These are phyloP conservation scores for Piper longum DNA, from an alignment of 164 flowering plant species.

Conservation along the genomic window DNA sequence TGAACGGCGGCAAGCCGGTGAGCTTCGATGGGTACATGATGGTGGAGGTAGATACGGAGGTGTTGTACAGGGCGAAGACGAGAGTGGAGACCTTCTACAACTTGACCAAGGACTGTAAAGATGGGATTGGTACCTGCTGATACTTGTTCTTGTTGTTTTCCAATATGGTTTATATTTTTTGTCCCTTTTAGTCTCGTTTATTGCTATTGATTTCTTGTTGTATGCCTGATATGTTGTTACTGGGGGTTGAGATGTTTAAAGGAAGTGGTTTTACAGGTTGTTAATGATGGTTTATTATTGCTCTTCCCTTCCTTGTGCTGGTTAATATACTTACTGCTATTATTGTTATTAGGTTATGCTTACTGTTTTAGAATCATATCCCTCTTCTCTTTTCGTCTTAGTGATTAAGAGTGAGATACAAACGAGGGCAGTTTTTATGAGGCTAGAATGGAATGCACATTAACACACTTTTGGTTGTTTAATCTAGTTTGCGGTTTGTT, in stretches of 20 bases:
- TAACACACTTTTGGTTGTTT: too few species aligned
- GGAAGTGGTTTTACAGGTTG: neutral
- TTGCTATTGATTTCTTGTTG: slow-evolving; percentile 1
- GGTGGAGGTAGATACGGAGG: slow-evolving; percentile 91
- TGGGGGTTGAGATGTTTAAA: neutral
- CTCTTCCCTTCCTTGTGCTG: slow-evolving; percentile 1
- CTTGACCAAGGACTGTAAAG: slow-evolving; percentile 88
- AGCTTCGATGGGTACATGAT: slow-evolving; percentile 96
- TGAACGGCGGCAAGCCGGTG: slow-evolving; percentile 62
- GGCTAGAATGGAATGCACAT: too few species aligned
- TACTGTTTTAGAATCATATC: too few species aligned
- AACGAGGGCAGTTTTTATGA: too few species aligned
- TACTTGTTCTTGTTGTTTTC: neutral
- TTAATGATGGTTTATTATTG: neutral
- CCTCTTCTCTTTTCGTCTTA: too few species aligned
- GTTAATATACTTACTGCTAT: neutral
- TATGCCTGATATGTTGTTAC: neutral
- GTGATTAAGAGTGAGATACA: too few species aligned
- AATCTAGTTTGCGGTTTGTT: too few species aligned
- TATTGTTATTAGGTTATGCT: neutral
- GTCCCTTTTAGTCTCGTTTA: neutral
- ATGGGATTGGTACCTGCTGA: slow-evolving; percentile 88
- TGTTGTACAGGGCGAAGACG: slow-evolving; percentile 67
- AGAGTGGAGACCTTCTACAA: slow-evolving; percentile 82
- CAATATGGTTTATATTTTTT: neutral